Evolutionary conservation across 2,329 filamentous ascomycete species (phyloP), one percentile per base, ranked within the genome.

Genomic region (Monosporascus sp.): DNA sequence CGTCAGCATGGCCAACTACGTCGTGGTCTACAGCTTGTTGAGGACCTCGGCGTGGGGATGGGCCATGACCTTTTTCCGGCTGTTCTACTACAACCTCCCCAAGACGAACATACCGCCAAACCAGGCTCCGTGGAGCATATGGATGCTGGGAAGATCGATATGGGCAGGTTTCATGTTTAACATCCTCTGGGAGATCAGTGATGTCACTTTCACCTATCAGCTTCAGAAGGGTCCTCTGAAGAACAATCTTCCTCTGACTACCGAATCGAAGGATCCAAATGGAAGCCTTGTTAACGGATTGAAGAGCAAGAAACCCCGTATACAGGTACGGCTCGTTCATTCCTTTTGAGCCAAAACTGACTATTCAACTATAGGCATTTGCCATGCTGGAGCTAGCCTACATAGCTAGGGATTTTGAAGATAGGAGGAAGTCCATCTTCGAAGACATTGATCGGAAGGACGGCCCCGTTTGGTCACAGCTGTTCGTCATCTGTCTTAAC

Each of bases 361-460:
- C 48, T 5, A 17, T 27, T 11, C 27, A 20, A 47, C 48, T 27
- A 6, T 35, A 89, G 80, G 81, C 84, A 1, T 96, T 95, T 68
- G 92, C 93, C 17, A 88, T 96, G 70, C 96, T 92, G 92, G 93
- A 97, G 66, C 76, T 97, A 27, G 84, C 85, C 31, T 79, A 89
- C 52, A 96, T 97, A 61, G 86, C 89, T 38, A 81, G 87, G 53
- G 80, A 84, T 51, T 92, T 88, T 58, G 79, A 86, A 17, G 79
- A 84, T n/a, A 85, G 91, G 37, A 83, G 93, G 50, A 89, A 87
- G 68, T 82, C 84, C 20, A 90, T 97, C 52, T 97, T 89, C 70
- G 84, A 86, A 54, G 93, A 97, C 61, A 89, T 96, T 56, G 90
- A 96, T 61, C 87, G 91, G 55, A 83, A 84, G 51, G 88, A 87